phyloP scores from a whole-genome alignment of 352 stramenopile genomes.

The Thalassiosira pacifica region DNA sequence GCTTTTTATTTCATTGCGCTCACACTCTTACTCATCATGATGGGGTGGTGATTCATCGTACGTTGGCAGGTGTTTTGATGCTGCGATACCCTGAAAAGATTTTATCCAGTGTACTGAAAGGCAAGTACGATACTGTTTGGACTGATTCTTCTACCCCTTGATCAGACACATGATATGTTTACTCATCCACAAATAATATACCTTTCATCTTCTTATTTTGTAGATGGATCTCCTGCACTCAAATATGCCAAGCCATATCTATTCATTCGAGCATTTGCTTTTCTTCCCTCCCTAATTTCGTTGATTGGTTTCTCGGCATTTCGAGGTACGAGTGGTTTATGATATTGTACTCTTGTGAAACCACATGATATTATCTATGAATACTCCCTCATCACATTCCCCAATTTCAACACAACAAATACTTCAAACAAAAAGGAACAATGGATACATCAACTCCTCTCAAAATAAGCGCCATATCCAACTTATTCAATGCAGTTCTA shows the following conservation, averaged over 20 bases:
- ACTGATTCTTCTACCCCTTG: background rate
- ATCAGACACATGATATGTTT: background rate
- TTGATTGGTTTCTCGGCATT: slow-evolving; percentile 87
- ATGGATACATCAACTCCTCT: slow-evolving; percentile 85
- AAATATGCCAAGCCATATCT: slow-evolving; percentile 86
- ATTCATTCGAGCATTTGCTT: slow-evolving; percentile 84
- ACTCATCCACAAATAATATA: slow-evolving; percentile 7
- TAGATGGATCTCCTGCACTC: slow-evolving; percentile 74
- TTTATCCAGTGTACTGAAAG: slow-evolving; percentile 74
- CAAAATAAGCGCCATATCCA: slow-evolving; percentile 84
- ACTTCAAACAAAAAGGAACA: slow-evolving; percentile 52
- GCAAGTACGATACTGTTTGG: slow-evolving; percentile 21
- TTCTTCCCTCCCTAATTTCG: slow-evolving; percentile 84
- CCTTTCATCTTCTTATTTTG: too few species aligned
- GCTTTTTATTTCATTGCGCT: too few species aligned
- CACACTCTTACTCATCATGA: too few species aligned
- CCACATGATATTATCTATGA: slow-evolving; percentile 10
- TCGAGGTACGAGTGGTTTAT: slow-evolving; percentile 68
- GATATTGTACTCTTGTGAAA: background rate
- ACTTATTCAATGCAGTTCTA: slow-evolving; percentile 86
- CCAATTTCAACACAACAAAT: background rate
- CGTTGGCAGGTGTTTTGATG: slow-evolving; percentile 72
- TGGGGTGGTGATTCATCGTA: too few species aligned
- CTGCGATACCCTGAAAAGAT: slow-evolving; percentile 68
- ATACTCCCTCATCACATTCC: background rate